These are phyloP conservation scores for Trichoderma sp. DNA, from an alignment of 2,329 filamentous ascomycete species.

Conservation along the genomic window DNA sequence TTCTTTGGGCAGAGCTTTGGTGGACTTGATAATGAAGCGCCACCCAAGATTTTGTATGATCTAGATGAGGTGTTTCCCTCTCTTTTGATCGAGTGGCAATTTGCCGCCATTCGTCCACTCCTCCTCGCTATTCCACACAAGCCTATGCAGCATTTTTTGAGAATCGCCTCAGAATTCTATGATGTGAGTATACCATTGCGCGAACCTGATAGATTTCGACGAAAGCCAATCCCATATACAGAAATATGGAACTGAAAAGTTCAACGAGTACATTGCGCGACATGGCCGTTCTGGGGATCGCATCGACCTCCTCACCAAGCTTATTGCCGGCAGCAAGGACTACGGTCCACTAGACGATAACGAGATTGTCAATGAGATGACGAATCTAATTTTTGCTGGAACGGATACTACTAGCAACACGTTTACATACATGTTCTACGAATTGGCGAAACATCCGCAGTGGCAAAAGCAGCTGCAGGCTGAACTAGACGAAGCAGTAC, in stretches of 20 bases:
- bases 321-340: not conserved
- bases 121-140: not conserved
- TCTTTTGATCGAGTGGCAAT: slow-evolving; percentile 1
- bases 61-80: slow-evolving; percentile 7
- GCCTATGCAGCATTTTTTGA: not conserved
- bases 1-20: not conserved
- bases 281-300: not conserved
- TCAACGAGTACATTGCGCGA: not conserved
- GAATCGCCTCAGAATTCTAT: not conserved
- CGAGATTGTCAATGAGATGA: not conserved
- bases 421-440: slow-evolving; percentile 2
- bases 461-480: not conserved
- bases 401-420: slow-evolving; percentile 2
- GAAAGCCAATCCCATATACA: not conserved
- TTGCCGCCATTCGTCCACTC: not conserved
- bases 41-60: not conserved
- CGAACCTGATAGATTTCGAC: not conserved
- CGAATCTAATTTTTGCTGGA: not conserved
- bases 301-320: slow-evolving; percentile 1
- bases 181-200: not conserved
- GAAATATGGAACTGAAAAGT: not conserved
- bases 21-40: not conserved
- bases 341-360: not conserved
- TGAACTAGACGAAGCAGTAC: not conserved
- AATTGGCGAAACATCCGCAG: not conserved